Conservation (phyloP, 2,329 filamentous ascomycete species). For the Verticillium klebahnii region DNA sequence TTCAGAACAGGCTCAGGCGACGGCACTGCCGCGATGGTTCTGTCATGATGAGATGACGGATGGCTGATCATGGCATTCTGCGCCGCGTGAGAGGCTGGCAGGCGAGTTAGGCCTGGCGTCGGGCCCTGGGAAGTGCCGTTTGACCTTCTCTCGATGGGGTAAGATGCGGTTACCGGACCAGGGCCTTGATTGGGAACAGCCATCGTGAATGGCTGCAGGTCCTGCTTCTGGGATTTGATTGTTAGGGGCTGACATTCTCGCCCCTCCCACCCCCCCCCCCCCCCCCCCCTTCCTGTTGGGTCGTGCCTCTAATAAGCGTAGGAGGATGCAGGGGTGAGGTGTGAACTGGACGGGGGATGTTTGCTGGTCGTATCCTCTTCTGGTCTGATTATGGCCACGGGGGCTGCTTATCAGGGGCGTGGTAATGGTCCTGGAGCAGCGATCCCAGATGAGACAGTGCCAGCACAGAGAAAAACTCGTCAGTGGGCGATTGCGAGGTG, state of each 20-base stretch:
- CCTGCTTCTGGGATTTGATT: neutral
- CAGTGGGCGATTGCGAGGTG: neutral
- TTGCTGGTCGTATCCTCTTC: neutral
- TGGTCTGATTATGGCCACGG: neutral
- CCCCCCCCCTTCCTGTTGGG: neutral
- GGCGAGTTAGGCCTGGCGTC: neutral
- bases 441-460: neutral
- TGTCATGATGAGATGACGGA: neutral
- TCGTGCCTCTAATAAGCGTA: neutral
- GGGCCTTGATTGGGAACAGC: neutral
- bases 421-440: neutral
- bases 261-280: neutral
- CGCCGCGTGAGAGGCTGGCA: neutral
- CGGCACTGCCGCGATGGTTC: neutral
- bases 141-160: conserved; percentile 1
- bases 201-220: neutral
- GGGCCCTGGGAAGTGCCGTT: conserved; percentile 2
- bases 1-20: neutral
- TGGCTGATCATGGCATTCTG: neutral
- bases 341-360: neutral
- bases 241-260: neutral
- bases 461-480: neutral
- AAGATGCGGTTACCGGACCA: neutral
- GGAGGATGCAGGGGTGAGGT: neutral
- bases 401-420: neutral